Percentiles rank a stretch among this genome's conserved stretches.
Conservation (phyloP, 768 basidiomycete species). For the Leccinum uliginosum region DNA sequence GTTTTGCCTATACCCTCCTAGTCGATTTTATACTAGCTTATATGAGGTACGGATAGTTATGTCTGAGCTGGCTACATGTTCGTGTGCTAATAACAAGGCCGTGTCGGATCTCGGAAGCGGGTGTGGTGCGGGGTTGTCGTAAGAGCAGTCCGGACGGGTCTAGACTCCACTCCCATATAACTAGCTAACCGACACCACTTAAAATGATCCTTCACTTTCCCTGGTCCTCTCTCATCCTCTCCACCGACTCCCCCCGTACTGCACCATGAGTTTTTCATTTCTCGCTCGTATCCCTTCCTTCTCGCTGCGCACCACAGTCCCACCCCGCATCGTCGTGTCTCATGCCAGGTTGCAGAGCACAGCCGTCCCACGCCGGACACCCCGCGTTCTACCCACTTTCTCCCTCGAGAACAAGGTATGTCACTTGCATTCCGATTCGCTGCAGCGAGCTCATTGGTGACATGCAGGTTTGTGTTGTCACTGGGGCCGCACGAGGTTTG, state of each 20-base stretch:
- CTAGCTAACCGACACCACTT: constrained; percentile 8
- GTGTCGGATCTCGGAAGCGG: constrained; percentile 15
- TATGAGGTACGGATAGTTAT: constrained; percentile 24
- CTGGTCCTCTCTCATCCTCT: constrained; percentile 12
- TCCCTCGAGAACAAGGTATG: constrained; percentile 75
- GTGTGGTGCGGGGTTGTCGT: constrained; percentile 6
- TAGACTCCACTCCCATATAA: background rate
- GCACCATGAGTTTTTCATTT: constrained; percentile 28
- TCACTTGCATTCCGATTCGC: background rate
- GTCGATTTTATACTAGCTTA: constrained; percentile 26
- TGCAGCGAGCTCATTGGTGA: background rate
- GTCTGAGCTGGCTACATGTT: constrained; percentile 15
- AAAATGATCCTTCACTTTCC: constrained; percentile 19
- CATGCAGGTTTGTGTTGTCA: constrained; percentile 80
- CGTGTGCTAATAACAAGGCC: constrained; percentile 24
- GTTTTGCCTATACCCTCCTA: constrained; percentile 30
- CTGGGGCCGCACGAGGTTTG: constrained; percentile 88
- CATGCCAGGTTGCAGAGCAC: constrained; percentile 27
- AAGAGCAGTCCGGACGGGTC: constrained; percentile 2
- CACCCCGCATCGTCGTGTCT: constrained; percentile 6
- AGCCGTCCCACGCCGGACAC: constrained; percentile 17
- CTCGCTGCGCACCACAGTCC: constrained; percentile 11
- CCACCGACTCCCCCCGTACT: constrained; percentile 4
- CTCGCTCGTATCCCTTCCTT: constrained; percentile 22
- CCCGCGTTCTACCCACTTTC: constrained; percentile 65